Evolutionary conservation across 179 eudicot genomes (phyloP), one percentile per base, ranked within the genome.

Genomic region (Silene noctiflora): DNA sequence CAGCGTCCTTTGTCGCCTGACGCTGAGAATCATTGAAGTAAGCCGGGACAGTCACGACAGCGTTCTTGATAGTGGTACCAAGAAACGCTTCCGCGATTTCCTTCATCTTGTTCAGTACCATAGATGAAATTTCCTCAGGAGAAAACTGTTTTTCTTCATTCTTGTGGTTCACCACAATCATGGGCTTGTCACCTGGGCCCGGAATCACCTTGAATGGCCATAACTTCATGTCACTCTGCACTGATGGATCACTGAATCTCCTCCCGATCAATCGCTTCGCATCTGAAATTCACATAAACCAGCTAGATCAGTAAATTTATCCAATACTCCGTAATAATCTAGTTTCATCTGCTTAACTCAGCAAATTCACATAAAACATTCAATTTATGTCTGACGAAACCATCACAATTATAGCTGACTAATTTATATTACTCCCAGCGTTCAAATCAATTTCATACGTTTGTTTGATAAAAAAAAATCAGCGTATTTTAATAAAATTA

Each of bases 251-350:
- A 4, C 84, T 81, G 33, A 81, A 85, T 78, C 88, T 76, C 75
- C 93, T 87, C 10, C 93, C 93, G 21, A 89, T 88, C 76, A 89
- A 82, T 64, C 93, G 86, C 83, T 89, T 89, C 7, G 93, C 91
- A 88, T 88, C 91, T 89, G 74, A 68, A 61, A 63, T 24, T 7
- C 27, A 35, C 0, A 1, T 21, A 7, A 46, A 17, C 11, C 0
- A 79, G 3, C 13, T 9, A 4, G 6, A 14, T 71, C 61, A 55
- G 69, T 16, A 2, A 6, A 72, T n/a, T 29, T n/a, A 2, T 19
- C 39, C 51, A 39, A 59, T 0, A n/a, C n/a, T n/a, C n/a, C n/a
- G n/a, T n/a, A 29, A 29, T 1, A 1, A 29, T 1, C 33, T 29
- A 29, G 4, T 29, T 29, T 29, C 33, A 29, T 1, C 33, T 29